Evolutionary conservation across 352 stramenopile species (phyloP).

Genomic region (Blastocystis sp.): DNA sequence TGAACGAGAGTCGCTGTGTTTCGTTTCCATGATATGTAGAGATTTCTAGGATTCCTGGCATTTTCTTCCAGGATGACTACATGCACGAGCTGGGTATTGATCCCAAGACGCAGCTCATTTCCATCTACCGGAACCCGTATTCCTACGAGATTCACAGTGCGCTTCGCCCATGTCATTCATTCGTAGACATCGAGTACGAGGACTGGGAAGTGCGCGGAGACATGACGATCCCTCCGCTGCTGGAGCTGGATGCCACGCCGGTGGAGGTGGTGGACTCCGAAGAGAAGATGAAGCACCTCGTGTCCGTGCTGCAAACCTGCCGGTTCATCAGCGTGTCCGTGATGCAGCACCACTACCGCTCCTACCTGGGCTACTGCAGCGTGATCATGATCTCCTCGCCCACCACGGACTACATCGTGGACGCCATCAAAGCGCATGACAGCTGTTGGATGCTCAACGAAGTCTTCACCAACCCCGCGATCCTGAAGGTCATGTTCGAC

Average conservation of each 20-base stretch:
- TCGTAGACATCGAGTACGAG: constrained; percentile 25
- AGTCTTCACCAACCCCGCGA: constrained; percentile 88
- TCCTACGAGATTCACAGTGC: constrained; percentile 66
- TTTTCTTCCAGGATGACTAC: constrained; percentile 67
- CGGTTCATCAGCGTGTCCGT: constrained; percentile 79
- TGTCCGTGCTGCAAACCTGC: constrained; percentile 71
- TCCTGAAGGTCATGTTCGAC: constrained; percentile 97
- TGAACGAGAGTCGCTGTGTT: not conserved
- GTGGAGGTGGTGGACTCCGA: constrained; percentile 79
- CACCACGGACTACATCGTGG: constrained; percentile 87
- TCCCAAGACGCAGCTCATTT: constrained; percentile 58
- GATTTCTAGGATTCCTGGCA: constrained; percentile 53
- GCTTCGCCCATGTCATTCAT: not conserved
- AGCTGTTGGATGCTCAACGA: constrained; percentile 81
- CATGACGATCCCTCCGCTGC: not conserved
- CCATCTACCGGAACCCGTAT: constrained; percentile 65
- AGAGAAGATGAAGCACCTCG: constrained; percentile 82
- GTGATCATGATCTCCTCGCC: constrained; percentile 84
- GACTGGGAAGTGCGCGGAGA: constrained; percentile 39
- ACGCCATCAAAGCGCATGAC: constrained; percentile 85
- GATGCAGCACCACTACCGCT: constrained; percentile 90
- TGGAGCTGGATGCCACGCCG: not conserved
- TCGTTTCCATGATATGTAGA: not conserved
- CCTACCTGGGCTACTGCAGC: constrained; percentile 91
- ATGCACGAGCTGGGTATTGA: constrained; percentile 57